phyloP scores from a whole-genome alignment of 805 yeast genomes.

The Candida patagonica region DNA sequence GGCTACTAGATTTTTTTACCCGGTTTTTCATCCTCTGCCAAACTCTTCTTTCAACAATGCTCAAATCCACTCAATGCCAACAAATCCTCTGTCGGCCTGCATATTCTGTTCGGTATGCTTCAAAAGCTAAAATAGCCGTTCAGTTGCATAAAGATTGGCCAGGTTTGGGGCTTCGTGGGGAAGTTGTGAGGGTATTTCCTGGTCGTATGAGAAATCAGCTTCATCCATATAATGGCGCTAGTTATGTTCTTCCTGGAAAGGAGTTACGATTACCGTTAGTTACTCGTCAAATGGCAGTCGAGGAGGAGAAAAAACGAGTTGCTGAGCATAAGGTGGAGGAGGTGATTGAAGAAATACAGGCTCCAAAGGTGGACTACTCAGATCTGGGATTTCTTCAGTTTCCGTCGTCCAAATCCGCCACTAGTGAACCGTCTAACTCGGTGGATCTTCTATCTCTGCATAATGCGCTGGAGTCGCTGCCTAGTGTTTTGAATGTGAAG shows the following conservation, averaged over 20 bases:
- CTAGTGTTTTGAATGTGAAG: conserved; percentile 6
- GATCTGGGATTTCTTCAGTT: conserved; percentile 2
- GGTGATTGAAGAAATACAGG: conserved; percentile 2
- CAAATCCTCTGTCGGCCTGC: too few species aligned
- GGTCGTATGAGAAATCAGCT: conserved; percentile 74
- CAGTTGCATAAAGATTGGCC: conserved; percentile 67
- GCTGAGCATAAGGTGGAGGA: conserved; percentile 4
- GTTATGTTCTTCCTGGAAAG: conserved; percentile 41
- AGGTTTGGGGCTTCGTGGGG: conserved; percentile 58
- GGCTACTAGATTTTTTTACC: too few species aligned
- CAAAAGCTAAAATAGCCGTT: conserved; percentile 36
- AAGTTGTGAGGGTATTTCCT: conserved; percentile 65
- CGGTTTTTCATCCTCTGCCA: too few species aligned
- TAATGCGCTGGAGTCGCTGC: conserved; percentile 9
- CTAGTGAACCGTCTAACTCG: background rate
- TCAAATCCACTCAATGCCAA: too few species aligned
- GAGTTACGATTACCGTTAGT: conserved; percentile 2
- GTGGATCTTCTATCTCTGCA: conserved; percentile 7
- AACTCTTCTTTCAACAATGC: too few species aligned
- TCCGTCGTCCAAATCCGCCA: conserved; percentile 2
- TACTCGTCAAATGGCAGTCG: conserved; percentile 3
- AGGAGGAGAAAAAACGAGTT: conserved; percentile 1
- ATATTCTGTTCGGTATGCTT: conserved; percentile 1
- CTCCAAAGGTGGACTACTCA: conserved; percentile 3
- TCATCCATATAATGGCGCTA: conserved; percentile 65